Evolutionary conservation across 306 rosid genomes (phyloP).

Genomic region (Vicia faba): DNA sequence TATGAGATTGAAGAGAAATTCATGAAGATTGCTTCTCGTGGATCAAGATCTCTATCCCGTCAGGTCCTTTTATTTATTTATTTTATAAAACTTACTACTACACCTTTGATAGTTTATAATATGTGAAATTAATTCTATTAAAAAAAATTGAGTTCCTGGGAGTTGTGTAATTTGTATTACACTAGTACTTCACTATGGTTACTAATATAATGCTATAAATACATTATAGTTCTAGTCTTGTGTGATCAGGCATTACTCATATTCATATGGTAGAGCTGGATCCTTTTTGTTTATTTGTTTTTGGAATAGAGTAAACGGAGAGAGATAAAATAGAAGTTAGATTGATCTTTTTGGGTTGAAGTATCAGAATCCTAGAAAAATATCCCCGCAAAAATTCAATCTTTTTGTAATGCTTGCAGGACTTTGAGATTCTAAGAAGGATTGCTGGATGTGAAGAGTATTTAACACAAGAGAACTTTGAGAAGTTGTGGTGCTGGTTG

Average conservation of each 20-base stretch:
- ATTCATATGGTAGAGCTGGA: no score
- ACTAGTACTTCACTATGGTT: constrained; percentile 14
- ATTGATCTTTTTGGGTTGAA: no score
- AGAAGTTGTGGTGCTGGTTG: constrained; percentile 97
- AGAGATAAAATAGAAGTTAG: no score
- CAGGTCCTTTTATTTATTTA: constrained; percentile 60
- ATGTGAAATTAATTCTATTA: neutral
- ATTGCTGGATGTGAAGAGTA: constrained; percentile 78
- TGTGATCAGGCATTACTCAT: no score
- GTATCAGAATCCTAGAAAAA: no score
- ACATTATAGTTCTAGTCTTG: constrained; percentile 9
- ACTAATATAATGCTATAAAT: constrained; percentile 10
- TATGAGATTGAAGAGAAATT: constrained; percentile 77
- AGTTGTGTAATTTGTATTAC: constrained; percentile 10
- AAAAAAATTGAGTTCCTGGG: neutral
- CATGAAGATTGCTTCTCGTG: constrained; percentile 73
- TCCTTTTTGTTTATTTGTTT: no score
- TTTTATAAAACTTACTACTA: constrained; percentile 1
- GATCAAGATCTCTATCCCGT: constrained; percentile 72
- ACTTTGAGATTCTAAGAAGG: constrained; percentile 75
- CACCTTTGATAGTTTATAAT: constrained; percentile 3
- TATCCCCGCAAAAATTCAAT: neutral
- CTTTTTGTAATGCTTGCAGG: constrained; percentile 52
- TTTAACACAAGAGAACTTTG: constrained; percentile 74
- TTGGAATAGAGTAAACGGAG: no score